phyloP scores from a whole-genome alignment of 2,329 filamentous ascomycete species.

The Botrytis tulipae region DNA sequence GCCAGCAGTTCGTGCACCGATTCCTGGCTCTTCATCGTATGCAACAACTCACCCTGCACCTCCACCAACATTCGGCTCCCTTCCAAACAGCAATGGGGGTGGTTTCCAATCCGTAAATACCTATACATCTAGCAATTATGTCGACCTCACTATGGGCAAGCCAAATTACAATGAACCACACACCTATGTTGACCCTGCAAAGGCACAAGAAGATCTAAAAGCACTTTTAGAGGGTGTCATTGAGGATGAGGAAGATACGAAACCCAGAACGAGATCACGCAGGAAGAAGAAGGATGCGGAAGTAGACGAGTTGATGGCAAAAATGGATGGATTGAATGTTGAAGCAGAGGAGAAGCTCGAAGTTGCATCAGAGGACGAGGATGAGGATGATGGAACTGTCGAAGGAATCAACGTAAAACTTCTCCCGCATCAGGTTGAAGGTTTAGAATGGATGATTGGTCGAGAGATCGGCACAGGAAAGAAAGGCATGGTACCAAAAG shows the following conservation, averaged over 20 bases:
- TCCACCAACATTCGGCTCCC: slow-evolving; percentile 35
- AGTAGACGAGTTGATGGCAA: slow-evolving; percentile 35
- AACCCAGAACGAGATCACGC: slow-evolving; percentile 40
- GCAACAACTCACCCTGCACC: slow-evolving; percentile 36
- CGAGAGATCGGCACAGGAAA: slow-evolving; percentile 86
- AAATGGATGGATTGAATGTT: slow-evolving; percentile 45
- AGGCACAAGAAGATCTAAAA: slow-evolving; percentile 75
- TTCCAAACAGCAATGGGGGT: slow-evolving; percentile 34
- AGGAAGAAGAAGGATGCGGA: slow-evolving; percentile 42
- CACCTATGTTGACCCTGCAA: slow-evolving; percentile 55
- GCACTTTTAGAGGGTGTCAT: slow-evolving; percentile 78
- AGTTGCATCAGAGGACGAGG: slow-evolving; percentile 43
- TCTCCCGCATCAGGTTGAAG: slow-evolving; percentile 90
- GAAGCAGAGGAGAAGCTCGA: slow-evolving; percentile 41
- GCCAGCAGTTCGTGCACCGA: slow-evolving; percentile 31
- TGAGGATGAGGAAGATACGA: slow-evolving; percentile 59
- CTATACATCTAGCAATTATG: slow-evolving; percentile 30
- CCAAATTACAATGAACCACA: slow-evolving; percentile 33
- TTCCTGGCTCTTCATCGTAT: slow-evolving; percentile 28
- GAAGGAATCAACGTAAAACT: slow-evolving; percentile 85
- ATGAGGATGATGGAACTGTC: slow-evolving; percentile 61
- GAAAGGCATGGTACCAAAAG: slow-evolving; percentile 78
- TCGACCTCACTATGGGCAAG: slow-evolving; percentile 36
- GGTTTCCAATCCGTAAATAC: slow-evolving; percentile 35
- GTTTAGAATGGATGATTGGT: slow-evolving; percentile 91